These are phyloP conservation scores for Trichoderma koningiopsis DNA, from an alignment of 2,329 filamentous ascomycete species.

Conservation along the genomic window DNA sequence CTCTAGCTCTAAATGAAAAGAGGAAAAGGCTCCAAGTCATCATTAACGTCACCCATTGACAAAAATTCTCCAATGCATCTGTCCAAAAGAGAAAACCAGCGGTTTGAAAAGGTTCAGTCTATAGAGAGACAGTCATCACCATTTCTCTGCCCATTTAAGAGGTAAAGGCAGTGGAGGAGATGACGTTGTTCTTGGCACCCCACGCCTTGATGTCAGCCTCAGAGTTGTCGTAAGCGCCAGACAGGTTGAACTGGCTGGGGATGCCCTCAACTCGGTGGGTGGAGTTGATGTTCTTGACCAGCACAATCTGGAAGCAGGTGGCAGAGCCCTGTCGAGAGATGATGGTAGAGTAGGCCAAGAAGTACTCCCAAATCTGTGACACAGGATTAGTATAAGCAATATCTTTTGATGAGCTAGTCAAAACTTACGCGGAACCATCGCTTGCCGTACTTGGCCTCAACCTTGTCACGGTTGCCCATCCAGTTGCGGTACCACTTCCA, in stretches of 20 bases:
- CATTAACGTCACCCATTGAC: neutral
- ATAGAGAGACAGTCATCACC: neutral
- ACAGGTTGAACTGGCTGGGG: slow-evolving; percentile 67
- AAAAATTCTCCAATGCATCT: neutral
- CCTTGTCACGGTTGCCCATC: slow-evolving; percentile 90
- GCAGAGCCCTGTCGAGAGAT: slow-evolving; percentile 81
- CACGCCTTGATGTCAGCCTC: slow-evolving; percentile 40
- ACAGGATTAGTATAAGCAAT: neutral
- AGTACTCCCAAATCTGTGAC: slow-evolving; percentile 85
- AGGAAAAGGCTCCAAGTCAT: neutral
- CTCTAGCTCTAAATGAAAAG: neutral
- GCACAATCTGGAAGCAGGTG: slow-evolving; percentile 84
- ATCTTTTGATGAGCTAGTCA: neutral
- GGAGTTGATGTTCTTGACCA: slow-evolving; percentile 92
- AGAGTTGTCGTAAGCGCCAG: slow-evolving; percentile 56
- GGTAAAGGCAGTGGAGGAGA: slow-evolving; percentile 37
- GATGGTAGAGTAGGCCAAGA: slow-evolving; percentile 85
- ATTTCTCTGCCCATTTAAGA: slow-evolving; percentile 24
- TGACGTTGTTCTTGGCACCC: slow-evolving; percentile 43
- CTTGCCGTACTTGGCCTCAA: slow-evolving; percentile 91
- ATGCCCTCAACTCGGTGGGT: slow-evolving; percentile 83
- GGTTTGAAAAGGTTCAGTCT: neutral
- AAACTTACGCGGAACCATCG: slow-evolving; percentile 88
- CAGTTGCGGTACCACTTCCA: slow-evolving; percentile 99
- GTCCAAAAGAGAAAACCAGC: slow-evolving; percentile 14